phyloP scores from a whole-genome alignment of 116 monocot genomes.

The Posidonia oceanica region DNA sequence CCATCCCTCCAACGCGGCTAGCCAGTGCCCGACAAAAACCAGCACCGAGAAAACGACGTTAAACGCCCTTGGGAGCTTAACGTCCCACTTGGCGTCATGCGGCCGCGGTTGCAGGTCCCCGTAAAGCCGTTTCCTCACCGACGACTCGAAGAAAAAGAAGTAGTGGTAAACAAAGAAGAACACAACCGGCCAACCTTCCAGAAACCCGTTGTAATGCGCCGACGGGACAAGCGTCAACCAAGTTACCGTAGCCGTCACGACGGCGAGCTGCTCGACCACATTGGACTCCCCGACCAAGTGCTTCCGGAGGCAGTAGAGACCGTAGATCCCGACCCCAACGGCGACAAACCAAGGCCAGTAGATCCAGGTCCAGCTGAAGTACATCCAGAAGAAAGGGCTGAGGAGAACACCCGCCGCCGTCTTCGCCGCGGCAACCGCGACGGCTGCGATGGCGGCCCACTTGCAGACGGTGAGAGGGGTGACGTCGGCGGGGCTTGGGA shows the following conservation, averaged over 20 bases:
- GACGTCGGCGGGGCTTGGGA: constrained; percentile 14
- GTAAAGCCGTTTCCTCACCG: constrained; percentile 61
- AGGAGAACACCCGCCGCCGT: constrained; percentile 9
- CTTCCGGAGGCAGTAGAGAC: constrained; percentile 26
- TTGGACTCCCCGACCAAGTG: constrained; percentile 22
- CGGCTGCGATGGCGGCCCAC: constrained; percentile 32
- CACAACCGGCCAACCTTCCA: constrained; percentile 73
- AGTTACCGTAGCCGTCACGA: constrained; percentile 43
- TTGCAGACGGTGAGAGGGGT: constrained; percentile 61
- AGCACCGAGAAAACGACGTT: constrained; percentile 26
- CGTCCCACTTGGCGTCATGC: constrained; percentile 69
- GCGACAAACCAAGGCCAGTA: constrained; percentile 67
- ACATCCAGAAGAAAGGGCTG: constrained; percentile 75
- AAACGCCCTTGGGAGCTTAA: constrained; percentile 20
- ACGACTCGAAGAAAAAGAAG: constrained; percentile 84
- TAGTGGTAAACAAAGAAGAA: constrained; percentile 84
- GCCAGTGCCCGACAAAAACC: constrained; percentile 47
- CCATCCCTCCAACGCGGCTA: constrained; percentile 53
- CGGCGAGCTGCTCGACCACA: constrained; percentile 46
- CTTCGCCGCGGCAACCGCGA: constrained; percentile 24
- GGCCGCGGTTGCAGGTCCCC: constrained; percentile 48
- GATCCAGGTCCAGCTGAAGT: constrained; percentile 65
- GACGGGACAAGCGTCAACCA: constrained; percentile 74
- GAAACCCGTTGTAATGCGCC: constrained; percentile 64
- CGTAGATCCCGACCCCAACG: constrained; percentile 18